Conservation (phyloP, 179 eudicot genomes). For the Spergularia azorica region DNA sequence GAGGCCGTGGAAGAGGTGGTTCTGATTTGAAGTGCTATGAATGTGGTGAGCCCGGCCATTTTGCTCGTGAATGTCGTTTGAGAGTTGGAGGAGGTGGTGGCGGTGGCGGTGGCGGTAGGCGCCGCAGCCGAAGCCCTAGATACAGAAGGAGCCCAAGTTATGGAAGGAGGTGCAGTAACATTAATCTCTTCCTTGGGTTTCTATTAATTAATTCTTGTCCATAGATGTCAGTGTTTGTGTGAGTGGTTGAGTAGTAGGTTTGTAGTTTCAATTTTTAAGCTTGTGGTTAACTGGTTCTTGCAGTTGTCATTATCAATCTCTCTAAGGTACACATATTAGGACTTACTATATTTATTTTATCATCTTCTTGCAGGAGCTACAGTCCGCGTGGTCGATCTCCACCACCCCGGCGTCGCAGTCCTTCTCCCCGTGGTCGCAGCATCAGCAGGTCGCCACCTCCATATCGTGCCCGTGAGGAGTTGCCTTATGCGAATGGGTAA, state of each 20-base stretch:
- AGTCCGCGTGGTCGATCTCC: conserved; percentile 98
- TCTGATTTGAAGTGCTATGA: conserved; percentile 98
- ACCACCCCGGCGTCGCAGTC: conserved; percentile 86
- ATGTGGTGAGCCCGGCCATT: conserved; percentile 98
- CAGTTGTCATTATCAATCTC: not conserved
- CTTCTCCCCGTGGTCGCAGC: conserved; percentile 88
- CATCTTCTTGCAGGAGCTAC: conserved; percentile 60
- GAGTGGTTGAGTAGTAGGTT: not conserved
- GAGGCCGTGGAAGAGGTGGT: conserved; percentile 87
- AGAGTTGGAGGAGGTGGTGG: conserved; percentile 53
- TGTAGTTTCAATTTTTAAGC: not conserved
- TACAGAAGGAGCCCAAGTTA: conserved; percentile 98
- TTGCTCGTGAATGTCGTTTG: conserved; percentile 93
- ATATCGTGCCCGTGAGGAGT: conserved; percentile 90
- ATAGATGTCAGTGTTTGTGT: no score
- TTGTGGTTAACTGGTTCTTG: not conserved
- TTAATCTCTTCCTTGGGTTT: not conserved
- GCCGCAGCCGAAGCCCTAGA: conserved; percentile 88
- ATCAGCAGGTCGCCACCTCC: conserved; percentile 83
- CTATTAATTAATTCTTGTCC: not conserved
- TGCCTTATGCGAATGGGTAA: conserved; percentile 90
- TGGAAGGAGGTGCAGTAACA: conserved; percentile 72
- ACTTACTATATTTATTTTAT: not conserved
- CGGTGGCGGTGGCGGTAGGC: conserved; percentile 59
- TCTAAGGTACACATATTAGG: not conserved